Percentiles rank a stretch among this genome's conserved stretches.
Evolutionary conservation across 306 rosid genomes (phyloP).

Genomic region (Begonia loranthoides): DNA sequence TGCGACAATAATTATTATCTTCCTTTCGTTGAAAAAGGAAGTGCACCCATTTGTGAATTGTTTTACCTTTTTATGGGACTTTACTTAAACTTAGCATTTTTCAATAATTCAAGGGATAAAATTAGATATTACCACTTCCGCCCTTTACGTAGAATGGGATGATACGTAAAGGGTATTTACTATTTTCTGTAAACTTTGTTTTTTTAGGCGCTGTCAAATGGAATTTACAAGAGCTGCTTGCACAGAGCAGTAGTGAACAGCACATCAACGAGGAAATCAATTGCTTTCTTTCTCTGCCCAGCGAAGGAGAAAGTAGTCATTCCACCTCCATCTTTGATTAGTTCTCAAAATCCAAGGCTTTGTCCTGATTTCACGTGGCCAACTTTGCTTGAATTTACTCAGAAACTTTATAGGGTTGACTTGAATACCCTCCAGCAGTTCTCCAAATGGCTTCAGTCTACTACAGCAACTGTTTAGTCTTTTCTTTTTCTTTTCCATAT

Average conservation of each 20-base stretch:
- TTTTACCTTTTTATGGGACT: too few species aligned
- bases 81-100: too few species aligned
- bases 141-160: too few species aligned
- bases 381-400: conserved; percentile 69
- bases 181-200: not conserved
- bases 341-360: conserved; percentile 30
- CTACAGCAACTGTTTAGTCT: conserved; percentile 13
- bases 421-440: conserved; percentile 69
- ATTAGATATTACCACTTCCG: too few species aligned
- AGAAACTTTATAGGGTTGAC: conserved; percentile 84
- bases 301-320: conserved; percentile 60
- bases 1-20: too few species aligned
- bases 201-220: conserved; percentile 77
- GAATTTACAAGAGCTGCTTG: conserved; percentile 86
- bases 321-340: conserved; percentile 69
- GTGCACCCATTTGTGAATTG: too few species aligned
- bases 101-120: too few species aligned
- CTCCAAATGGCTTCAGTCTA: conserved; percentile 52
- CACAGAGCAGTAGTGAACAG: conserved; percentile 97
- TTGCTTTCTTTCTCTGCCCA: conserved; percentile 92
- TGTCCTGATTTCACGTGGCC: conserved; percentile 99
- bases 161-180: too few species aligned
- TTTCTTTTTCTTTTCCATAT: not conserved
- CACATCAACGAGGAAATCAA: conserved; percentile 58
- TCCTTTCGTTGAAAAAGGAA: too few species aligned